phyloP scores from a whole-genome alignment of 495 filamentous ascomycete genomes.

The Neurospora sp. region DNA sequence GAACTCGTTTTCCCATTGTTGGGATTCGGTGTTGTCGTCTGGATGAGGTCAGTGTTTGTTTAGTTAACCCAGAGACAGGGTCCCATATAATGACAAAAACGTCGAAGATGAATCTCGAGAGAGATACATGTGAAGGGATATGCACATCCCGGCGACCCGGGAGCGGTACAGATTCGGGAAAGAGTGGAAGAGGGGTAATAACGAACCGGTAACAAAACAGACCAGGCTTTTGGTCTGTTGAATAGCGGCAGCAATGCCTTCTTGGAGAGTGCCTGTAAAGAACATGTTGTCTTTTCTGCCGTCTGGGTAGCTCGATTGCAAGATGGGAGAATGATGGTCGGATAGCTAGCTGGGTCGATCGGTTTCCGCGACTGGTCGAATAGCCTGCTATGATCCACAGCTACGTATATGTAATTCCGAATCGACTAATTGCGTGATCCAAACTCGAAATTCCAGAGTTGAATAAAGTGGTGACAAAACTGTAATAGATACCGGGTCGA shows the following conservation, averaged over 20 bases:
- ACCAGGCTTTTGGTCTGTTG: slow-evolving; percentile 41
- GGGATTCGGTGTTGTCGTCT: slow-evolving; percentile 57
- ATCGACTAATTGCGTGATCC: neutral
- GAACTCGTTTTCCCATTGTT: slow-evolving; percentile 66
- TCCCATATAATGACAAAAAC: neutral
- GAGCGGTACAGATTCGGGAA: neutral
- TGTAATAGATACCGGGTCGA: neutral
- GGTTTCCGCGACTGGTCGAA: neutral
- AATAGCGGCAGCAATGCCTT: slow-evolving; percentile 66
- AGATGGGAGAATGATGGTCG: neutral
- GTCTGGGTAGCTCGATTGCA: neutral
- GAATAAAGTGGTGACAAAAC: neutral
- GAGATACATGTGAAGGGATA: neutral
- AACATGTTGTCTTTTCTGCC: slow-evolving; percentile 46
- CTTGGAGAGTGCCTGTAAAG: slow-evolving; percentile 65
- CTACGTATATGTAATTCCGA: neutral
- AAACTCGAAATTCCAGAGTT: neutral
- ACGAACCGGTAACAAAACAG: slow-evolving; percentile 41
- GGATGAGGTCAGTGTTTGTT: neutral
- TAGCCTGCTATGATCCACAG: neutral
- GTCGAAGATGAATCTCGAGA: neutral
- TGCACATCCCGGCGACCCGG: neutral
- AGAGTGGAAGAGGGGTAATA: neutral
- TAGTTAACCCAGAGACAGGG: too few relatives aligned
- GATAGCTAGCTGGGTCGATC: neutral